Evolutionary conservation across 495 filamentous ascomycete genomes (phyloP).

Genomic region (Penicillium dipodomyicola): DNA sequence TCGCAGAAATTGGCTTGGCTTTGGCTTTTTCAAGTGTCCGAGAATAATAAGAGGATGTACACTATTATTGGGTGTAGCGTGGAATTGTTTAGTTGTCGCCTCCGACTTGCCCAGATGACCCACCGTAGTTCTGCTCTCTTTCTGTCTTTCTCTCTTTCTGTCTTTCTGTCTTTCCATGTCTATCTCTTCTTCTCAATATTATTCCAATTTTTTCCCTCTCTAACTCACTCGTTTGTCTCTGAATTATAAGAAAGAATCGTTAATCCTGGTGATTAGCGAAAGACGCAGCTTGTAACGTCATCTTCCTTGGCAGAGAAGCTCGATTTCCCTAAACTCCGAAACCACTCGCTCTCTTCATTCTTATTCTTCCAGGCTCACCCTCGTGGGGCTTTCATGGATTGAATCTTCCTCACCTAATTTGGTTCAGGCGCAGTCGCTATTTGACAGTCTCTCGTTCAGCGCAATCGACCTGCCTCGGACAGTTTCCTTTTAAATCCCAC

Average conservation of each 20-base stretch:
- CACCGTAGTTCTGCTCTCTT: not conserved
- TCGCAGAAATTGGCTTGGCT: not conserved
- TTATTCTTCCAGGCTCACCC: conserved; percentile 4
- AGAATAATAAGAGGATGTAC: not conserved
- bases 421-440: not conserved
- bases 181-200: not conserved
- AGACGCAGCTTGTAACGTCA: conserved; percentile 8
- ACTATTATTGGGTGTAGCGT: not conserved
- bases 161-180: not conserved
- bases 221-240: not conserved
- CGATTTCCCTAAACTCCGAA: conserved; percentile 6
- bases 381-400: conserved; percentile 4
- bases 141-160: not conserved
- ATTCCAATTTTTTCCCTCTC: not conserved
- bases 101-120: conserved; percentile 7
- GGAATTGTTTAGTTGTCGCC: not conserved
- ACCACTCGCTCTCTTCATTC: conserved; percentile 9
- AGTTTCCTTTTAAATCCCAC: conserved; percentile 8
- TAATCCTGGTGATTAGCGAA: conserved; percentile 5
- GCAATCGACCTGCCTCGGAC: not conserved
- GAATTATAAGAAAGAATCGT: not conserved
- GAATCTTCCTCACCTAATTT: not conserved
- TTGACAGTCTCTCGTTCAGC: conserved; percentile 10
- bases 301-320: conserved; percentile 10
- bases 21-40: not conserved